Evolutionary conservation across 306 rosid genomes (phyloP).

Genomic region (Glycine soja): DNA sequence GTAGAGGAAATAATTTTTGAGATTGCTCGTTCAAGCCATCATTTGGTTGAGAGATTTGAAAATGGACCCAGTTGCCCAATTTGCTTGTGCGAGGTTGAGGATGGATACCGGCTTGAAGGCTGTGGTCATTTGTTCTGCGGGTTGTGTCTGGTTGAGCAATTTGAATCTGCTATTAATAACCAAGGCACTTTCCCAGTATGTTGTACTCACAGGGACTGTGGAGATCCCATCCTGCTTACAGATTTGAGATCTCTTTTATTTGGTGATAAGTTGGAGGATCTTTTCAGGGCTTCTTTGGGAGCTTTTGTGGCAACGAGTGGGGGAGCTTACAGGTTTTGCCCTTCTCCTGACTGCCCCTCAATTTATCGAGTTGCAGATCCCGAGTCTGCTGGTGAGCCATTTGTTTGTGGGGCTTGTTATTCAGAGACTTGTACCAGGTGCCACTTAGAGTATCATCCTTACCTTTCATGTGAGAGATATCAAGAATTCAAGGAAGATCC

Average conservation of each 20-base stretch:
- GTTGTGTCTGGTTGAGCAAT: constrained; percentile 81
- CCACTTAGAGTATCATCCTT: constrained; percentile 90
- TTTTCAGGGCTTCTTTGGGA: constrained; percentile 85
- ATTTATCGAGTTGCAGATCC: constrained; percentile 73
- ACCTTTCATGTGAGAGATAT: constrained; percentile 76
- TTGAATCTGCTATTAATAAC: constrained; percentile 78
- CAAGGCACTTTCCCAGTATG: constrained; percentile 78
- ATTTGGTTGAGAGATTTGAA: constrained; percentile 39
- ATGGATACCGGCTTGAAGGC: constrained; percentile 74
- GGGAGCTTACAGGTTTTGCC: constrained; percentile 81
- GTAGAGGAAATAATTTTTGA: constrained; percentile 69
- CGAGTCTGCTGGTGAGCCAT: constrained; percentile 59
- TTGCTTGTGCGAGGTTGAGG: constrained; percentile 91
- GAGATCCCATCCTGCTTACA: constrained; percentile 58
- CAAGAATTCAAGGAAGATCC: constrained; percentile 85
- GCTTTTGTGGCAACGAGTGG: constrained; percentile 71
- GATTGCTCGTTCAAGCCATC: constrained; percentile 51
- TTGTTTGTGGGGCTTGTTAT: constrained; percentile 87
- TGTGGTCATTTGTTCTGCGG: constrained; percentile 78
- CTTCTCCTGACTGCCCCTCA: constrained; percentile 92
- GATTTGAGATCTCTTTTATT: constrained; percentile 70
- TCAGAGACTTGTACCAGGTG: constrained; percentile 84
- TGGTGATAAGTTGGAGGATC: constrained; percentile 79
- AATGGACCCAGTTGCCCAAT: constrained; percentile 72
- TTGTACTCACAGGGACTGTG: constrained; percentile 67